Conservation (phyloP, 2,329 filamentous ascomycete species). For the Pyrenophora teres region DNA sequence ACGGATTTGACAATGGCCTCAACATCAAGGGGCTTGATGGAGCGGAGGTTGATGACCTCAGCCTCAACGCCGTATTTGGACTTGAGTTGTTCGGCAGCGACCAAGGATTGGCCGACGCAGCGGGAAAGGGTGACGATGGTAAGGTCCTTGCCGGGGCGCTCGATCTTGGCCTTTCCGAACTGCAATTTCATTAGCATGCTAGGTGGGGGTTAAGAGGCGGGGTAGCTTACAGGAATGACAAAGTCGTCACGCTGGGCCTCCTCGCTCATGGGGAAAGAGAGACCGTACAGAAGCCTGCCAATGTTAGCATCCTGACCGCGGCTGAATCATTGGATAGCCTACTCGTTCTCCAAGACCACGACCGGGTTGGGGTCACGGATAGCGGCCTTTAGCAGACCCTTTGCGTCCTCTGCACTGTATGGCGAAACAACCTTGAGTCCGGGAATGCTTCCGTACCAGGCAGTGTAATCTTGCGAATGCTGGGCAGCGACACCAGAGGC, state of each 20-base stretch:
- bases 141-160: constrained; percentile 92
- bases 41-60: constrained; percentile 98
- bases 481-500: constrained; percentile 93
- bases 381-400: constrained; percentile 95
- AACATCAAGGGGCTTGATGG: constrained; percentile 93
- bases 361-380: constrained; percentile 99
- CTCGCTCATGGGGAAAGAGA: constrained; percentile 95
- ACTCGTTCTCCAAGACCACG: constrained; percentile 65
- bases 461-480: constrained; percentile 98
- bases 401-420: constrained; percentile 97
- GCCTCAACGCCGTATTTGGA: constrained; percentile 94
- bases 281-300: constrained; percentile 78
- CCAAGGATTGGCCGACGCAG: constrained; percentile 89
- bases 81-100: constrained; percentile 89
- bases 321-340: constrained; percentile 13
- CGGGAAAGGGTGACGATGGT: constrained; percentile 95
- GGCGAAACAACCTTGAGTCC: constrained; percentile 96
- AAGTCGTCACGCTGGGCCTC: constrained; percentile 96
- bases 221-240: constrained; percentile 70
- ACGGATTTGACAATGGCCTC: constrained; percentile 95
- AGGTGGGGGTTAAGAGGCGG: neutral
- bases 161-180: constrained; percentile 99
- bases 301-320: constrained; percentile 14
- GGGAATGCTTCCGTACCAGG: constrained; percentile 98
- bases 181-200: constrained; percentile 27